Base-by-base conservation (phyloP, 805 yeast genomes). In the Candida stauntonica region DNA sequence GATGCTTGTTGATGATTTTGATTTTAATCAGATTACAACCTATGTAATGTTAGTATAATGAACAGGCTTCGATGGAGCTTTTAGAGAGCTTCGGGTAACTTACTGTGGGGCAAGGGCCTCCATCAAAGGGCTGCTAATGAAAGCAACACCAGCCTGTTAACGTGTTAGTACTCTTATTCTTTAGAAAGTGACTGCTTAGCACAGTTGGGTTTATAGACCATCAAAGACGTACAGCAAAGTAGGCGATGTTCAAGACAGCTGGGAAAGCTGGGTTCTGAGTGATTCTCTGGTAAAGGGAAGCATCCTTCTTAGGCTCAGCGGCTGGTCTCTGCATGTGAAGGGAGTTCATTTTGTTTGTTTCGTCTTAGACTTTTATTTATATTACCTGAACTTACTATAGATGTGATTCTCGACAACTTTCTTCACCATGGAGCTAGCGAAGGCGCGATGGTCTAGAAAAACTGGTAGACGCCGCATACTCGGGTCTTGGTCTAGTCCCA, bases 31-130 rank as follows among this genome's bases (percentile, higher is more conserved):
- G 24, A 21, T 46, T 43, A 38, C 42, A 31, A 29, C 27, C 33
- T 35, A 31, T n/a, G 28, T n/a, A 13, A 7, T 26, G 37, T 33
- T 24, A 26, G 31, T 29, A 28, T 5, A 18, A 21, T 5, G 5
- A 16, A 13, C n/a, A 27, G n/a, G n/a, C n/a, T n/a, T n/a, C 20
- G 14, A 17, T 7, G 13, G 18, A 26, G 11, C 16, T 16, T 14
- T 16, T 14, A 28, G 30, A 28, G 30, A 16, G 20, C 12, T 12
- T 4, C 7, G 11, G 21, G 13, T 9, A 4, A 38, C 54, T 41
- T 50, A 70, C 62, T 83, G 91, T 36, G 93, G 93, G 53, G 82
- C 88, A 66, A 84, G 65, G 76, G 81, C 75, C 41, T 83, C 91
- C 86, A 81, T 81, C 54, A 81, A 63, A 50, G 89, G 82, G 33